These are phyloP conservation scores for Eutypella sp. DNA, from an alignment of 2,329 filamentous ascomycete species.

Conservation along the genomic window DNA sequence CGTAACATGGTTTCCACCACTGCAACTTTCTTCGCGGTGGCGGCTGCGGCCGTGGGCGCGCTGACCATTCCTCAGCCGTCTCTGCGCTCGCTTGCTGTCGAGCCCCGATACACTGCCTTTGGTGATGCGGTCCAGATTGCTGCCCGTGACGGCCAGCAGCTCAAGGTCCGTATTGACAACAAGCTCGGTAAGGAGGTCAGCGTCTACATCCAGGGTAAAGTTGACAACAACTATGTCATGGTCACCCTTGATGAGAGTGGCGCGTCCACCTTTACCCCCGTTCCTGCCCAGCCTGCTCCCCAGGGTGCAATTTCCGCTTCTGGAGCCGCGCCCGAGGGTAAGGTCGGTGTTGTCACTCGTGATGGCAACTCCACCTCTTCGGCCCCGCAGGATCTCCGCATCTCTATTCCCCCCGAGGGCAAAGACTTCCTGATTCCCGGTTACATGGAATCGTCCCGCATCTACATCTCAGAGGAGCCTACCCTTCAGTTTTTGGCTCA, in stretches of 20 bases:
- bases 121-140: no score
- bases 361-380: no score
- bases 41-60: background rate
- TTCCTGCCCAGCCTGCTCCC: no score
- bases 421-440: conserved; percentile 27
- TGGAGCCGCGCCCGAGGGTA: no score
- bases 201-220: conserved; percentile 31
- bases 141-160: background rate
- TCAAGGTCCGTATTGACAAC: background rate
- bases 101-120: background rate
- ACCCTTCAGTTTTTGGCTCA: background rate
- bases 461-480: conserved; percentile 27
- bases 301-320: no score
- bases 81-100: no score
- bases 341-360: no score
- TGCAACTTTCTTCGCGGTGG: background rate
- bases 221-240: conserved; percentile 23
- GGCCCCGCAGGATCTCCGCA: no score
- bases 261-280: background rate
- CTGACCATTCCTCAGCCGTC: background rate
- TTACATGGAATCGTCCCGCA: conserved; percentile 27
- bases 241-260: conserved; percentile 19
- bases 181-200: conserved; percentile 14
- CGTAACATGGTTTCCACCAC: background rate
- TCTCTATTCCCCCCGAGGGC: conserved; percentile 28